Evolutionary conservation across 345 rosid species (phyloP), one percentile per base, ranked within the genome.

Genomic region (Citrus inodora): DNA sequence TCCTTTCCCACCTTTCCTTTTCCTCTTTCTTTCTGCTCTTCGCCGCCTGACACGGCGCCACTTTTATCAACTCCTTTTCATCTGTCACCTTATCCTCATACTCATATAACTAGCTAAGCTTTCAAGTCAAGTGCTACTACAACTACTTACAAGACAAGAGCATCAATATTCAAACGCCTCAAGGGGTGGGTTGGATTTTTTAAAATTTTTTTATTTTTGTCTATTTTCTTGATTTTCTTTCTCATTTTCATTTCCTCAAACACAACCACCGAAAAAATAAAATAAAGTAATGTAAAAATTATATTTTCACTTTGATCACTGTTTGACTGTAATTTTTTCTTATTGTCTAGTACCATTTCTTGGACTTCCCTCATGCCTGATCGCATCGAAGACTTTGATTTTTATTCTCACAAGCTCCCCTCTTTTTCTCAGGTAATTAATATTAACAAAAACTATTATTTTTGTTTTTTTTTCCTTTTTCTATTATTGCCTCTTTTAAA

Each of bases 361-460:
- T 28, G 46, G 16, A 73, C 40, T n/a, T n/a, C 53, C 25, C 37
- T 40, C 71, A 91, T 94, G 98, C 89, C 77, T 5, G 88, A 85
- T 32, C 22, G 3, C 17, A 13, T 28, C 77, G 84, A 89, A 83
- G 89, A 86, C 69, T 68, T 80, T 14, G 90, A 86, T 75, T 87
- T 86, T 35, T 80, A 80, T 66, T 83, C 92, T 24, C 86, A 85
- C 70, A 83, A 80, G 69, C 40, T 76, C 38, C 91, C 95, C 38
- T 86, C 91, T 73, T 82, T 80, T 77, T 82, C 87, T 40, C 89
- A 90, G 92, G 94, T 89, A 74, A 83, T 62, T 35, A 58, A 63
- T 30, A 55, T n/a, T 46, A 53, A 13, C 51, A 64, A n/a, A 53
- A 0, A 8, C 35, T 30, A 32, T 4, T 5, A 0, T 42, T 17